phyloP scores from a whole-genome alignment of 2,329 filamentous ascomycete species.

The Eurotiales sp. region DNA sequence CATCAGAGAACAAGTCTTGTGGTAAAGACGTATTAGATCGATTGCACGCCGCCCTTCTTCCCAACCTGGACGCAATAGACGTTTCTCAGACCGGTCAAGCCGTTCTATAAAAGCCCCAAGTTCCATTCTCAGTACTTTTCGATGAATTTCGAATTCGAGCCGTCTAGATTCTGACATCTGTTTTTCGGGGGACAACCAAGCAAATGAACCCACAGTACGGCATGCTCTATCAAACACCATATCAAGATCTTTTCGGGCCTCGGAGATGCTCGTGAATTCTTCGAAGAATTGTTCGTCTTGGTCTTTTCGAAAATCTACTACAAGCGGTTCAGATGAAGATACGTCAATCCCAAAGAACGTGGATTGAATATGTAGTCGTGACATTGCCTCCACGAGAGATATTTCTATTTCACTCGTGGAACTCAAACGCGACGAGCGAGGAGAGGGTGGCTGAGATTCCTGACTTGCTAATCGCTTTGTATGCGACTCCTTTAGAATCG shows the following conservation, averaged over 20 bases:
- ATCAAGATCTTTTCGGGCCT: slow-evolving; percentile 6
- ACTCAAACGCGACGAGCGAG: background rate
- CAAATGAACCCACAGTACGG: background rate
- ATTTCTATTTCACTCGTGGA: background rate
- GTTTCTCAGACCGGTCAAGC: background rate
- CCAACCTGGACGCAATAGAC: background rate
- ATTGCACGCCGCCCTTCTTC: slow-evolving; percentile 15
- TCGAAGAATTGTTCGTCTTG: background rate
- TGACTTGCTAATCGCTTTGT: background rate
- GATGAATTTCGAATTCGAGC: background rate
- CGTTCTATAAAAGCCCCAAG: background rate
- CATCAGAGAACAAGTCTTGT: slow-evolving; percentile 7
- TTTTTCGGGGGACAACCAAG: background rate
- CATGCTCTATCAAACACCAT: background rate
- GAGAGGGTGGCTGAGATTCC: background rate
- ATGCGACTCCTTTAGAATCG: slow-evolving; percentile 16
- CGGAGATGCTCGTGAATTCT: slow-evolving; percentile 2
- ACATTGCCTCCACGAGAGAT: slow-evolving; percentile 13
- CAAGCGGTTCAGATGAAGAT: background rate
- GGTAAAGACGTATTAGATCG: slow-evolving; percentile 18
- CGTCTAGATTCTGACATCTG: background rate
- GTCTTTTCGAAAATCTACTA: background rate
- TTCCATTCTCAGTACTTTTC: background rate
- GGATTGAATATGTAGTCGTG: slow-evolving; percentile 14
- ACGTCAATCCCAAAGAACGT: slow-evolving; percentile 13